Evolutionary conservation across 2,329 filamentous ascomycete genomes (phyloP).

Genomic region (Tolypocladium tundrense): DNA sequence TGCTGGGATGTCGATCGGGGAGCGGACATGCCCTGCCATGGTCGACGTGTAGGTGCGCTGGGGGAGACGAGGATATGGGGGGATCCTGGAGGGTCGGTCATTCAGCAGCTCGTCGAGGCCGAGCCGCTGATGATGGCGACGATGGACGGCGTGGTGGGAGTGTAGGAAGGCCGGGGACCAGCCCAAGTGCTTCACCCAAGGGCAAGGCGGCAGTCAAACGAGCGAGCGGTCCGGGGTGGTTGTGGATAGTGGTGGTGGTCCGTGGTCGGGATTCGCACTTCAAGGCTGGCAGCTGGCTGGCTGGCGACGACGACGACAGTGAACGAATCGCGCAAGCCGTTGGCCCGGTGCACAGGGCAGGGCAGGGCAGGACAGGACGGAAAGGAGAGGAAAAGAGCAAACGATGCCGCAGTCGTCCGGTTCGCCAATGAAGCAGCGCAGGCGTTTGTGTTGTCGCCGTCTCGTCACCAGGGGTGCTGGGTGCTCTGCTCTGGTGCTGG

Average conservation of each 20-base stretch:
- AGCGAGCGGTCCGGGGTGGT: background rate
- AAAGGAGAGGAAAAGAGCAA: background rate
- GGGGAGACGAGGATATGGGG: background rate
- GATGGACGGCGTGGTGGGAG: background rate
- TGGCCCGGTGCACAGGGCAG: background rate
- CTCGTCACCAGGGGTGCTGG: background rate
- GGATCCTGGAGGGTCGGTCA: background rate
- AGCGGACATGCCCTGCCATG: constrained; percentile 3
- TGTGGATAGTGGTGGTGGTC: background rate
- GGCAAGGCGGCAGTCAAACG: background rate
- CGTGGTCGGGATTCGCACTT: background rate
- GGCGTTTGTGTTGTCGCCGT: background rate
- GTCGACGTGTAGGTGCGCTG: background rate
- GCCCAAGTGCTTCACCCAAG: background rate
- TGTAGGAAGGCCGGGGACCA: background rate
- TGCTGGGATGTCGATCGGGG: constrained; percentile 1
- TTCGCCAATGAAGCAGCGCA: background rate
- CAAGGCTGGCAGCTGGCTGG: background rate
- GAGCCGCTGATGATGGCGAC: background rate
- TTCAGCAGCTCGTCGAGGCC: background rate
- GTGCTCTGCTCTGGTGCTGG: background rate
- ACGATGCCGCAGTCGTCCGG: background rate
- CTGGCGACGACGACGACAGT: background rate
- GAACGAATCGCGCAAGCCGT: background rate
- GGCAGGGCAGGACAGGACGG: background rate